Percentiles rank a stretch among this genome's conserved stretches.
These are phyloP conservation scores for Penicillium antarcticum DNA, from an alignment of 495 filamentous ascomycete species.

Conservation along the genomic window DNA sequence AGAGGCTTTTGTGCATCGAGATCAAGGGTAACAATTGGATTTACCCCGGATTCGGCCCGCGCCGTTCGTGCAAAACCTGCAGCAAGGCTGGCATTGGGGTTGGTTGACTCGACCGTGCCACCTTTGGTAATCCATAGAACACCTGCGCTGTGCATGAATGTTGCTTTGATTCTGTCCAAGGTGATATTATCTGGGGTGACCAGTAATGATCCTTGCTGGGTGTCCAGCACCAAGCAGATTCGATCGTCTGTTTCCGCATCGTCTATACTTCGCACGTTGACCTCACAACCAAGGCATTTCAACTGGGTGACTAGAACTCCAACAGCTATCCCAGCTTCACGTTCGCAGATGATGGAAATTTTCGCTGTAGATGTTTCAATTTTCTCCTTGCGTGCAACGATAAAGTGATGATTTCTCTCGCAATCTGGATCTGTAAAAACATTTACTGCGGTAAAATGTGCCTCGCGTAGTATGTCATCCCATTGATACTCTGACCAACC, in stretches of 20 bases:
- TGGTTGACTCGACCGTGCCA: constrained; percentile 7
- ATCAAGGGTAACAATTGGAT: constrained; percentile 26
- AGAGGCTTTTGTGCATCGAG: constrained; percentile 13
- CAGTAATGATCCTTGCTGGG: constrained; percentile 6
- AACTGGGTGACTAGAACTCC: constrained; percentile 1
- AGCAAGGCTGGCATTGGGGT: constrained; percentile 21
- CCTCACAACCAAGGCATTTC: background rate
- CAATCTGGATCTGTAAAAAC: background rate
- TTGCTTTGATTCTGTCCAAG: constrained; percentile 18
- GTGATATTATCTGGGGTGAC: background rate
- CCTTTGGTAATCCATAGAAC: constrained; percentile 30
- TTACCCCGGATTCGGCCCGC: constrained; percentile 26
- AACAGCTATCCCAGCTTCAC: background rate
- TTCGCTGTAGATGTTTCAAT: background rate
- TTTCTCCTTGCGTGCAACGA: background rate
- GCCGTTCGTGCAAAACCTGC: constrained; percentile 30
- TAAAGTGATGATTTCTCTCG: background rate
- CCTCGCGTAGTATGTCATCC: constrained; percentile 1
- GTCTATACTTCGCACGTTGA: constrained; percentile 4
- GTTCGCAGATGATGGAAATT: constrained; percentile 15
- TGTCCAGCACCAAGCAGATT: constrained; percentile 25
- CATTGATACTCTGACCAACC: background rate
- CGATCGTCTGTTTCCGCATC: constrained; percentile 11
- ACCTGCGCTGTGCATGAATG: constrained; percentile 18
- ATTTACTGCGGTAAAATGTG: background rate